Evolutionary conservation across 2,329 filamentous ascomycete genomes (phyloP).

Genomic region (Fusarium sarcochroum): DNA sequence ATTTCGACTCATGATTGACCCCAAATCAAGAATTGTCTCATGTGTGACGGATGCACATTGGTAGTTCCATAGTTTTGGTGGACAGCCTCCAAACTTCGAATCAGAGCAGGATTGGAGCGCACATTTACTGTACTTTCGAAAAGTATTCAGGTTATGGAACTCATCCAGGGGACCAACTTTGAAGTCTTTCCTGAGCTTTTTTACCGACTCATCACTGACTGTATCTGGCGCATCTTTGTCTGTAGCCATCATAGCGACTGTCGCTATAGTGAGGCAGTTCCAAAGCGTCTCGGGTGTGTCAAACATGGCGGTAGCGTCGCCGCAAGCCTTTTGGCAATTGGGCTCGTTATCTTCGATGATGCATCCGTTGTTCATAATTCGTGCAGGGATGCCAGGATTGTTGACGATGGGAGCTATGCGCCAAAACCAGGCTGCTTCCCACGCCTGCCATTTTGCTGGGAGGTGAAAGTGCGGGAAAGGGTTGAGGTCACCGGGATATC

Average conservation of each 20-base stretch:
- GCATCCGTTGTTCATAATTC: neutral
- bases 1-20: neutral
- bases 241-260: neutral
- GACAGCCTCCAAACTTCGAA: no score
- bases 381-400: neutral
- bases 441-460: neutral
- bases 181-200: rapidly evolving
- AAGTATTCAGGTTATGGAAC: no score
- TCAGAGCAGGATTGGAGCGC: no score
- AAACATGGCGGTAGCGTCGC: neutral
- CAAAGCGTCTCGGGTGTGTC: conserved; percentile 10
- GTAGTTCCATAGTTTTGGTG: no score
- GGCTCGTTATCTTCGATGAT: neutral
- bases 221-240: neutral
- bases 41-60: no score
- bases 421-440: conserved; percentile 5
- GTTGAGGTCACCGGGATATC: no score
- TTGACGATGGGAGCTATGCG: neutral
- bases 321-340: neutral
- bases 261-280: conserved; percentile 27
- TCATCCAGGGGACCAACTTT: rapidly evolving
- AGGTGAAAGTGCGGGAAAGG: neutral
- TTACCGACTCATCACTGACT: rapidly evolving
- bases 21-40: no score
- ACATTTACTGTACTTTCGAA: no score